Base-by-base conservation (phyloP, 768 basidiomycete genomes). In the Leccinum incarnatum region DNA sequence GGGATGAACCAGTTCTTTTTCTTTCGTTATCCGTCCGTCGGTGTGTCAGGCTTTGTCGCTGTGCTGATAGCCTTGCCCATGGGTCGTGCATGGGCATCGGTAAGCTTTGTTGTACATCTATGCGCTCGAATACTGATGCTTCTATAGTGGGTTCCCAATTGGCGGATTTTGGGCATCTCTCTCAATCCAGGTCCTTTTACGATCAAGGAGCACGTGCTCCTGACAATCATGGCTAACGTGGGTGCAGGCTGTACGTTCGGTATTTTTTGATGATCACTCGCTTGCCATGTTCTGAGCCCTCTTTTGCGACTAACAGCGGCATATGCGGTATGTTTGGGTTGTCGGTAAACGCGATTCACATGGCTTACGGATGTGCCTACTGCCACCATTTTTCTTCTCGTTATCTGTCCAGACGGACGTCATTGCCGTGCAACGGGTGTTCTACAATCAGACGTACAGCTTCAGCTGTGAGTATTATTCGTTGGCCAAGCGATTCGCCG, bases 1-100 rank as follows among this genome's bases (percentile, higher is more conserved):
- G 87, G 88, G 46, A 77, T 90, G 77, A 91, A 91, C 72, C 88
- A 89, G 65, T 90, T 89, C 74, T 89, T 90, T 72, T 86, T 81
- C 70, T 83, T 89, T 63, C 82, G 88, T 29, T 89, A 83, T 65
- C 88, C 88, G 4, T 72, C 77, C 15, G 72, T 76, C 48, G 19
- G 21, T 11, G 55, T 80, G 57, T 72, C 67, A 48, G 64, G 68
- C 76, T 79, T 88, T 56, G 85, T 91, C n/a, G 86, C 88, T 0
- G 85, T 89, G 62, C 75, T 93, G 15, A 65, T 92, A 7, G 81
- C 82, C 5, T 86, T 90, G 64, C 91, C 90, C 0, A 59, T 88
- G 5, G 88, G 89, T 25, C 80, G 86, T 23, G 71, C 77, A 1
- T 88, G 86, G 81, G 88, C 88, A n/a, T 61, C 64, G 51, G 71